Percentiles rank a stretch among this genome's conserved stretches.
Evolutionary conservation across 148 eudicot species (phyloP).

Genomic region (Salicornia ramosissima): DNA sequence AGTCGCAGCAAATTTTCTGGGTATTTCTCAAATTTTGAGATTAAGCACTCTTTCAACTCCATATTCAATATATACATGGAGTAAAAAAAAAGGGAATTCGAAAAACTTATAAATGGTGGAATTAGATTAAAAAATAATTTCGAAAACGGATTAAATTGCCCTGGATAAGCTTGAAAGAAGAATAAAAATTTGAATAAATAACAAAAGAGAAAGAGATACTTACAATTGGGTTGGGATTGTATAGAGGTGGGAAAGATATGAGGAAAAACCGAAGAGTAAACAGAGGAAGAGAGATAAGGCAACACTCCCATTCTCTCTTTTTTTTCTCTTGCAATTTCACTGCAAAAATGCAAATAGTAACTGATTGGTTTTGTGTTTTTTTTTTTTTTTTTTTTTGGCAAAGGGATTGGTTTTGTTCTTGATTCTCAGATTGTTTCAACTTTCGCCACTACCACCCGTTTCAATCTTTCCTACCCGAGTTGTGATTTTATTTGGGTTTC

Average conservation of each 20-base stretch:
- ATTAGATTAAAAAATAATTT: no score
- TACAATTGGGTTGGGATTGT: slow-evolving; percentile 7
- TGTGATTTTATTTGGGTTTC: no score
- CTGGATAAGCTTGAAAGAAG: not conserved
- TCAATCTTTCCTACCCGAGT: not conserved
- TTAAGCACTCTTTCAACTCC: no score
- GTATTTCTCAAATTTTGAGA: no score
- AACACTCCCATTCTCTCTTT: slow-evolving; percentile 31
- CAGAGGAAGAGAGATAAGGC: slow-evolving; percentile 28
- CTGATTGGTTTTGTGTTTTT: no score
- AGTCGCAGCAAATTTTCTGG: no score
- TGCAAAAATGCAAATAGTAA: not conserved
- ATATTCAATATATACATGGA: no score
- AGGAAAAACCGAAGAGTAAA: slow-evolving; percentile 19
- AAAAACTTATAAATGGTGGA: no score
- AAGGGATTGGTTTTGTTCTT: not conserved
- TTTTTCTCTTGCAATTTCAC: not conserved
- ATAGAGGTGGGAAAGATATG: slow-evolving; percentile 3
- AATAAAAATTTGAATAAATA: not conserved
- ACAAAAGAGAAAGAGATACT: slow-evolving; percentile 14
- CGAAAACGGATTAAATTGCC: no score
- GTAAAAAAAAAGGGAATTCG: no score
- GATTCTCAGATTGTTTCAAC: not conserved
- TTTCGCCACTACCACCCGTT: slow-evolving; percentile 16
- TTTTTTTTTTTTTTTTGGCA: no score